Evolutionary conservation across 2,329 filamentous ascomycete species (phyloP).

Genomic region (Tympanopsis confertula): DNA sequence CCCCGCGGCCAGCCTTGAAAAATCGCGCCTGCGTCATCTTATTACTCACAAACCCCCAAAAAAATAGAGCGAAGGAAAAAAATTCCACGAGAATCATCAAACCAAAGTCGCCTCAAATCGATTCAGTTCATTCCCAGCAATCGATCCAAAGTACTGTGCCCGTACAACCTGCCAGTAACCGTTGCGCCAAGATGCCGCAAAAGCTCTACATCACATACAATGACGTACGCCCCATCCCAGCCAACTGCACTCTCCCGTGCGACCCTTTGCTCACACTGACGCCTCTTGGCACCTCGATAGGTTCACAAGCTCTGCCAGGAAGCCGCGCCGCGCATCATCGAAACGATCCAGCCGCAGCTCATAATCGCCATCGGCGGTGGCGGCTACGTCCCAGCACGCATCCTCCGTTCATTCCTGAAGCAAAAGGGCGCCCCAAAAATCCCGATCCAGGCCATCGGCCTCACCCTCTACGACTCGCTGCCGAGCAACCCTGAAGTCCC

Average conservation of each 20-base stretch:
- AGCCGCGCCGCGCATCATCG: constrained; percentile 71
- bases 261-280: background rate
- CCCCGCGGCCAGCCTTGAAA: too few relatives aligned
- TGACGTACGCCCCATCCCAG: constrained; percentile 46
- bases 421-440: constrained; percentile 79
- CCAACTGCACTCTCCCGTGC: constrained; percentile 3
- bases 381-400: constrained; percentile 91
- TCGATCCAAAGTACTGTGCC: too few relatives aligned
- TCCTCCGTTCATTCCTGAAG: constrained; percentile 95
- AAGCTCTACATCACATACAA: constrained; percentile 90
- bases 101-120: too few relatives aligned
- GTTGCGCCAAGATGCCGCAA: constrained; percentile 66
- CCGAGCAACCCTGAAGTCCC: constrained; percentile 33
- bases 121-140: too few relatives aligned
- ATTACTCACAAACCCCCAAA: too few relatives aligned
- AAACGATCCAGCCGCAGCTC: constrained; percentile 80
- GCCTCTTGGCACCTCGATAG: constrained; percentile 29
- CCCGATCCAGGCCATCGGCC: constrained; percentile 95
- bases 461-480: constrained; percentile 90
- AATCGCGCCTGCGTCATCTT: too few relatives aligned
- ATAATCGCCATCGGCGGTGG: constrained; percentile 98
- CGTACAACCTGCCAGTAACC: too few relatives aligned
- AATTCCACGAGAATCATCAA: too few relatives aligned
- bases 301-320: constrained; percentile 95
- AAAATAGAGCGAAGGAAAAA: too few relatives aligned